Conservation (phyloP, 2,329 filamentous ascomycete genomes). For the Botrytis deweyae region DNA sequence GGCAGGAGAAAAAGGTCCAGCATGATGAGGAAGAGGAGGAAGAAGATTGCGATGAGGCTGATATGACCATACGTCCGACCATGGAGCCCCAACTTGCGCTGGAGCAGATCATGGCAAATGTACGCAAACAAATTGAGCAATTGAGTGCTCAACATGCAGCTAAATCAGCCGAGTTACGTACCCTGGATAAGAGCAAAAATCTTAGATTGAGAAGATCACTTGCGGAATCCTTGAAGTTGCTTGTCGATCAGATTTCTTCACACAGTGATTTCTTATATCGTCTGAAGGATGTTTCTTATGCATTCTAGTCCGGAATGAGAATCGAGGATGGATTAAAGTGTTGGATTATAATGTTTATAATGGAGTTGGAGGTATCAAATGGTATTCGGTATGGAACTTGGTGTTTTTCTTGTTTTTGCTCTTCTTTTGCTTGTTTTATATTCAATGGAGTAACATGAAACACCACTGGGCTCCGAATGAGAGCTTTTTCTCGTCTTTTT, state of each 20-base stretch:
- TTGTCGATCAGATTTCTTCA: slow-evolving; percentile 15
- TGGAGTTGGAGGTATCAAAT: background rate
- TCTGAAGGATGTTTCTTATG: slow-evolving; percentile 16
- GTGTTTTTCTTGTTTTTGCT: background rate
- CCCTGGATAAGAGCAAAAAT: slow-evolving; percentile 17
- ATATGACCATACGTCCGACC: slow-evolving; percentile 10
- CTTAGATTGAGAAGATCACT: slow-evolving; percentile 15
- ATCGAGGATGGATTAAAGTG: background rate
- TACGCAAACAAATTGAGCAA: slow-evolving; percentile 12
- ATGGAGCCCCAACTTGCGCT: slow-evolving; percentile 14
- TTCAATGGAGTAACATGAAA: background rate
- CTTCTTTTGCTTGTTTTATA: background rate
- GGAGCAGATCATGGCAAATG: slow-evolving; percentile 5
- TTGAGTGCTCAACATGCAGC: slow-evolving; percentile 11
- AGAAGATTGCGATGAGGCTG: background rate
- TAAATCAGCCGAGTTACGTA: slow-evolving; percentile 2
- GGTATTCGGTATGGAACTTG: background rate
- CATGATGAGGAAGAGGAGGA: background rate
- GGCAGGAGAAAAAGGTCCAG: background rate
- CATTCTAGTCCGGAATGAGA: background rate
- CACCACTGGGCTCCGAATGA: background rate
- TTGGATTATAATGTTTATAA: background rate
- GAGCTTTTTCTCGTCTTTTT: background rate
- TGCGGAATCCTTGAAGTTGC: slow-evolving; percentile 12
- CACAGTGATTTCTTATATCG: slow-evolving; percentile 17